These are phyloP conservation scores for Avena atlantica DNA, from an alignment of 176 grass and related monocot genomes.

Conservation along the genomic window DNA sequence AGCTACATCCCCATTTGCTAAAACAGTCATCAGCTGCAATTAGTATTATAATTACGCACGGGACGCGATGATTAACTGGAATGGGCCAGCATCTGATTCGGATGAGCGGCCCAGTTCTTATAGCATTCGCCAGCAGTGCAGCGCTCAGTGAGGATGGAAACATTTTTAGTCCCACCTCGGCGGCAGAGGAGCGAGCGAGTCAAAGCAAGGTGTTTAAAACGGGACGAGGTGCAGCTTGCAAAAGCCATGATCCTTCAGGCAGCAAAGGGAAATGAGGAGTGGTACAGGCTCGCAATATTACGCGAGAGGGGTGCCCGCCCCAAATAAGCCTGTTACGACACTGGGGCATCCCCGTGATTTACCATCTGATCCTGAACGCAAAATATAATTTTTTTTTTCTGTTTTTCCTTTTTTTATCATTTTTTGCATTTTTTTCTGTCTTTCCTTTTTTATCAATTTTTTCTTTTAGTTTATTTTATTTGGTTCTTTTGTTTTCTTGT, in stretches of 20 bases:
- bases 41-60: no score
- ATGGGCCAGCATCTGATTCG: not conserved
- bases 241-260: conserved; percentile 51
- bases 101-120: not conserved
- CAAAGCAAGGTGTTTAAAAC: not conserved
- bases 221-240: fast-evolving
- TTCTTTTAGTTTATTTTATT: no score
- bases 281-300: conserved; percentile 21
- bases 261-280: conserved; percentile 56
- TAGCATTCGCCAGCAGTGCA: not conserved
- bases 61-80: not conserved
- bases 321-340: conserved; percentile 58
- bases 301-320: conserved; percentile 53
- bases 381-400: not conserved
- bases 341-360: conserved; percentile 16
- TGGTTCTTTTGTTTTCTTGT: no score
- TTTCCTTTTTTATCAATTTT: no score
- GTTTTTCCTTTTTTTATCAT: no score
- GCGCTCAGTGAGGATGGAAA: not conserved
- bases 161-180: conserved; percentile 45
- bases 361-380: conserved; percentile 39
- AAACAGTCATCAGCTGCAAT: no score
- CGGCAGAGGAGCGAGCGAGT: fast-evolving
- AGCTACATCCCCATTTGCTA: conserved; percentile 64
- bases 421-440: no score